Evolutionary conservation across 352 stramenopile species (phyloP).

Genomic region (Pythium aquatile): DNA sequence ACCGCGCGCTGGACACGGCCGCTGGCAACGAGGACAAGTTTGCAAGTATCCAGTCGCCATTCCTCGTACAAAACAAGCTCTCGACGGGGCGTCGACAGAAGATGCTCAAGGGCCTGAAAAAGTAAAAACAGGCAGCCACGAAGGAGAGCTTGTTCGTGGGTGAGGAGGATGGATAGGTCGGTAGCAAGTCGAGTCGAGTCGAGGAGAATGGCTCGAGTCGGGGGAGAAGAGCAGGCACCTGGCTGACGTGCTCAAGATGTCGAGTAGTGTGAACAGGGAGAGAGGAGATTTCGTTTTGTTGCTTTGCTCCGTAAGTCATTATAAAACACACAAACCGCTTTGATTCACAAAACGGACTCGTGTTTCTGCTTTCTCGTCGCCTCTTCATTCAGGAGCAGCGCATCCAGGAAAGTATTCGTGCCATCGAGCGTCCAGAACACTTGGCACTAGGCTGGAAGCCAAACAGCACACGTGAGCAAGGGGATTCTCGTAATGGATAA

Average conservation of each 20-base stretch:
- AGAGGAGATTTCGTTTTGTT: slow-evolving; percentile 9
- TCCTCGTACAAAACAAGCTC: slow-evolving; percentile 85
- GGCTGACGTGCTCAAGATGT: neutral
- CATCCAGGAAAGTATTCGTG: slow-evolving; percentile 47
- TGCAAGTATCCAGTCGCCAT: slow-evolving; percentile 84
- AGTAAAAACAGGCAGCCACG: slow-evolving; percentile 41
- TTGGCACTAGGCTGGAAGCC: slow-evolving; percentile 43
- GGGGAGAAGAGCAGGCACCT: neutral
- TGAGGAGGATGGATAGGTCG: slow-evolving; percentile 4
- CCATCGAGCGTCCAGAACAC: slow-evolving; percentile 50
- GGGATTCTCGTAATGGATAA: no score
- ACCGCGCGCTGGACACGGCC: slow-evolving; percentile 35
- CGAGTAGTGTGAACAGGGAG: slow-evolving; percentile 1
- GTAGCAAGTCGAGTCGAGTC: slow-evolving; percentile 6
- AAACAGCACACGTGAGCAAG: neutral
- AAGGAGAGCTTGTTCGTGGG: slow-evolving; percentile 1
- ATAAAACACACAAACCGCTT: slow-evolving; percentile 15
- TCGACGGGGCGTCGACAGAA: slow-evolving; percentile 83
- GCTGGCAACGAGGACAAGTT: slow-evolving; percentile 79
- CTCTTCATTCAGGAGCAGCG: slow-evolving; percentile 12
- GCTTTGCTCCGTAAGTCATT: slow-evolving; percentile 18
- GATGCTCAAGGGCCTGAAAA: slow-evolving; percentile 89
- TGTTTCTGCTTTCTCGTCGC: neutral
- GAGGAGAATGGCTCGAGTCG: neutral
- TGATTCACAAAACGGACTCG: neutral